Conservation (phyloP, 2,329 filamentous ascomycete species). For the Hypoxylon sp. region DNA sequence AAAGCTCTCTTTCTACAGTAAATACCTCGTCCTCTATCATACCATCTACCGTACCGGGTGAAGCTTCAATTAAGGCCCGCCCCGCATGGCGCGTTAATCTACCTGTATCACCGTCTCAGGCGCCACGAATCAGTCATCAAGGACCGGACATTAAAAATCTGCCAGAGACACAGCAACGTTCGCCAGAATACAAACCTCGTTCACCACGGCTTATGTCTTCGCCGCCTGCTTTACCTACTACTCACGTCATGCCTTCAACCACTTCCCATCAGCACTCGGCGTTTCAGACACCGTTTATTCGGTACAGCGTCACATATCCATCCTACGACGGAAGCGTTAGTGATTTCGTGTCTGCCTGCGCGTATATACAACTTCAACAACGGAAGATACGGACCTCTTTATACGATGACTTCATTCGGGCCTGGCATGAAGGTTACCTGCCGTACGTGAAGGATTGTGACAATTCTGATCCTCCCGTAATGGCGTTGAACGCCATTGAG, state of each 20-base stretch:
- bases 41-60: conserved; percentile 48
- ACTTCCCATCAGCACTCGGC: conserved; percentile 5
- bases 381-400: conserved; percentile 51
- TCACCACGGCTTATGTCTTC: conserved; percentile 33
- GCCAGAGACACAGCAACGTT: conserved; percentile 23
- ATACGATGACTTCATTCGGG: conserved; percentile 57
- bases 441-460: conserved; percentile 53
- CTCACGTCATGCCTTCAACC: not conserved
- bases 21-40: conserved; percentile 50
- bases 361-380: conserved; percentile 51
- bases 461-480: conserved; percentile 39
- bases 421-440: conserved; percentile 53
- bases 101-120: conserved; percentile 9
- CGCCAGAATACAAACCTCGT: conserved; percentile 36
- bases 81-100: conserved; percentile 20
- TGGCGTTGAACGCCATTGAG: conserved; percentile 50
- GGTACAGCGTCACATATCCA: conserved; percentile 52
- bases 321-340: conserved; percentile 50
- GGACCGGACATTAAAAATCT: conserved; percentile 1
- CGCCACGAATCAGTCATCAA: conserved; percentile 11
- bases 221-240: conserved; percentile 11
- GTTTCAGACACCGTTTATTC: conserved; percentile 48
- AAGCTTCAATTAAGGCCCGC: conserved; percentile 4
- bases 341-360: conserved; percentile 54
- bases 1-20: conserved; percentile 41